Base-by-base conservation (phyloP, 768 basidiomycete genomes). In the Leccinum aurantiacum region DNA sequence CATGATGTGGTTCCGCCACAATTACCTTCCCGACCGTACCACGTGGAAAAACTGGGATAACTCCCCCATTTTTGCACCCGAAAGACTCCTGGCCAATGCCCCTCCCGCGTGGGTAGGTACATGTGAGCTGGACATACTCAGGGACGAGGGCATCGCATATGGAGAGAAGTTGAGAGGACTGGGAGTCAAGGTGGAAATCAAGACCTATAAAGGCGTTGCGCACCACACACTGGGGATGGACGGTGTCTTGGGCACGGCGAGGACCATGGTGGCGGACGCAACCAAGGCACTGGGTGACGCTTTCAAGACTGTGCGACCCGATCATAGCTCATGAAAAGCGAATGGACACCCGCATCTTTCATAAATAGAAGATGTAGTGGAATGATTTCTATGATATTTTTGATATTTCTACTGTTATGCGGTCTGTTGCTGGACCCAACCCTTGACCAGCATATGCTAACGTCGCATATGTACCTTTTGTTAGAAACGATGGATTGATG, bases 401-500 rank as follows among this genome's bases (percentile, higher is more conserved):
- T 13, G 65, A 61, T 63, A 74, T 69, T 47, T 74, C 67, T 22
- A 46, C 53, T 38, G 63, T 54, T 57, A 75, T 72, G 25, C 72
- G 74, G 6, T 74, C 74, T 48, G 61, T 65, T 9, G 67, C 63
- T 17, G 66, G 56, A 52, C 70, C 73, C 2, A 67, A 63, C 37
- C 64, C 70, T 47, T 63, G 62, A 29, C 74, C 72, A 33, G 56
- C 54, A 49, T 75, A 74, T n/a, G 72, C 63, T 13, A 90, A 64
- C 44, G 74, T 76, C 1, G 79, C 83, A 53, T 84, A 90, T 25
- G 76, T 79, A 24, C 81, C 79, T 69, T 89, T 90, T 17, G 78
- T 77, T 58, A 95, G 74, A 66, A 83, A 87, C 0, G 91, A 91
- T 1, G 97, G 95, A 69, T 99, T 99, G 63, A 98, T 74, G n/a